Conservation (phyloP, 2,329 filamentous ascomycete genomes). For the Colletotrichum liaoningense region DNA sequence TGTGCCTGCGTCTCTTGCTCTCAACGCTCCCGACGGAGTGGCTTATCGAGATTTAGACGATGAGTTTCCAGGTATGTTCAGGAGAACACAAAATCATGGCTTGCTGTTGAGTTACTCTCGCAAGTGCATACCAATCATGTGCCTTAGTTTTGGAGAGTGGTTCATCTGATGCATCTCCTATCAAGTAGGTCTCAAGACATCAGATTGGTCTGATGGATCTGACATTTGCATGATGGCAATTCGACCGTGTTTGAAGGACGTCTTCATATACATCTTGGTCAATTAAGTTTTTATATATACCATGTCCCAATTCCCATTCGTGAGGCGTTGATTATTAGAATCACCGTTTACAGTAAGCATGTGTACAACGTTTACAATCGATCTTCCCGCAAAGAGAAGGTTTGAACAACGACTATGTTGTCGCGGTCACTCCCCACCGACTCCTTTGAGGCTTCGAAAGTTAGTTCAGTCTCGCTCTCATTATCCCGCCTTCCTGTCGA, state of each 20-base stretch:
- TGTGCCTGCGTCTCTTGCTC: background rate
- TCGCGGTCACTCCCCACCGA: constrained; percentile 19
- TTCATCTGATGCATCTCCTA: background rate
- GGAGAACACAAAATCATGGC: background rate
- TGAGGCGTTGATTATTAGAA: background rate
- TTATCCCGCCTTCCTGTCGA: constrained; percentile 30
- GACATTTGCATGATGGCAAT: background rate
- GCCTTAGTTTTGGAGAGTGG: no score
- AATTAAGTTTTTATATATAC: background rate
- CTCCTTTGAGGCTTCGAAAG: constrained; percentile 28
- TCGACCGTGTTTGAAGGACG: background rate
- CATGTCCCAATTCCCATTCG: background rate
- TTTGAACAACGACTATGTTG: constrained; percentile 29
- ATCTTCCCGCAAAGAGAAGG: constrained; percentile 27
- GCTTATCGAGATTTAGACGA: background rate
- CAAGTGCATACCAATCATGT: background rate
- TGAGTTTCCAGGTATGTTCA: background rate
- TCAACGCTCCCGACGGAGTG: background rate
- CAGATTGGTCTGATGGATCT: background rate
- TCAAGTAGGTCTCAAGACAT: background rate
- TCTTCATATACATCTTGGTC: background rate
- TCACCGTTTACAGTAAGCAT: background rate
- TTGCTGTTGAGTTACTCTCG: background rate
- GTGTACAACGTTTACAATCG: background rate
- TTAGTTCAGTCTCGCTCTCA: constrained; percentile 36